Percentiles rank a stretch among this genome's conserved stretches.
These are phyloP conservation scores for Boletellus emodensis DNA, from an alignment of 768 basidiomycete genomes.

Conservation along the genomic window DNA sequence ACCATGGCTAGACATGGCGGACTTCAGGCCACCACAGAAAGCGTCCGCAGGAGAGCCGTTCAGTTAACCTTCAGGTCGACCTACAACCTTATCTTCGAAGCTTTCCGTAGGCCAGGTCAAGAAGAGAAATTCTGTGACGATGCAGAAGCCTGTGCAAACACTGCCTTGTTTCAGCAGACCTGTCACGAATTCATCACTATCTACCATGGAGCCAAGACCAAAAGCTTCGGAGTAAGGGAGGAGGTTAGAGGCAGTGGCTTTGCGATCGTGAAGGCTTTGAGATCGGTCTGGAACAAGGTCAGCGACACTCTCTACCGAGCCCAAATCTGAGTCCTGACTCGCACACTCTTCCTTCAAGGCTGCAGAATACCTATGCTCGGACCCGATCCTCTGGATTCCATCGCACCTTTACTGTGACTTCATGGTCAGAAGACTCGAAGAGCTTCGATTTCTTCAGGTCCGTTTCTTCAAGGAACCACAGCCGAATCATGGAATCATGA, in stretches of 20 bases:
- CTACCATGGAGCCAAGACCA: neutral
- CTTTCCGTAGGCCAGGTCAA: neutral
- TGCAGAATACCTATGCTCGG: constrained; percentile 1
- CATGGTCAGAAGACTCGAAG: constrained; percentile 1
- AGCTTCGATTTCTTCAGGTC: neutral
- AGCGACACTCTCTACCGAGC: neutral
- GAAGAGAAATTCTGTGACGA: constrained; percentile 6
- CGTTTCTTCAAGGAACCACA: constrained; percentile 4
- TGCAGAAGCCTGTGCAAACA: neutral
- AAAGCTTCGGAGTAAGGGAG: neutral
- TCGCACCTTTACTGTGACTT: neutral
- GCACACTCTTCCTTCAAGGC: neutral
- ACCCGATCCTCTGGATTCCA: constrained; percentile 6
- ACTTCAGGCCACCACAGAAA: constrained; percentile 1
- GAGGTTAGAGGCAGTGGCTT: constrained; percentile 2
- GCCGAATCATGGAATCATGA: constrained; percentile 3
- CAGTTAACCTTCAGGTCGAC: neutral
- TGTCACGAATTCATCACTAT: neutral
- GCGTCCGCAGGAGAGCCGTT: neutral
- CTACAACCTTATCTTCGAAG: constrained; percentile 5
- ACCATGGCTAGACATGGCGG: constrained; percentile 8
- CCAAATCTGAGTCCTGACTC: too few species aligned
- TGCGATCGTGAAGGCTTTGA: neutral
- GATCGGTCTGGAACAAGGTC: neutral
- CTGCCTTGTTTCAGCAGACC: neutral